These are phyloP conservation scores for Brassica hybrid DNA, from an alignment of 441 rosid genomes.

Conservation along the genomic window DNA sequence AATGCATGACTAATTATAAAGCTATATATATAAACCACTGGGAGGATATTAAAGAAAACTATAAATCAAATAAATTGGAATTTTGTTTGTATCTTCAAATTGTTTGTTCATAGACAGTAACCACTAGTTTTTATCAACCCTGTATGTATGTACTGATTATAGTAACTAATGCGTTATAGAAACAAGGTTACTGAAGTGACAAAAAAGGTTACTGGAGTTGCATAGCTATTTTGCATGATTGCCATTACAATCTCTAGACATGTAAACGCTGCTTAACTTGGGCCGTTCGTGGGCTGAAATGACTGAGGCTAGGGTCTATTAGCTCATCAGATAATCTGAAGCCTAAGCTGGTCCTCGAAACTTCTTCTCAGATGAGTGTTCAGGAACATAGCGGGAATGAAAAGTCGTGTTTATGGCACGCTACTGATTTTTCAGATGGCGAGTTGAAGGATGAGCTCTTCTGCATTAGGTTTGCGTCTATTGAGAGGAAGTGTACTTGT, in stretches of 20 bases:
- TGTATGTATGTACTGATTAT: background rate
- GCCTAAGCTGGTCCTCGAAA: conserved; percentile 23
- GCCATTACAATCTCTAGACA: background rate
- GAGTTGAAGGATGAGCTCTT: conserved; percentile 49
- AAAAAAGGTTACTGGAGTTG: background rate
- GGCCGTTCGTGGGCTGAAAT: conserved; percentile 6
- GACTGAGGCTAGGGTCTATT: background rate
- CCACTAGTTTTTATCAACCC: background rate
- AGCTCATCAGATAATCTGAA: conserved; percentile 7
- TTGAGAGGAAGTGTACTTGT: conserved; percentile 34
- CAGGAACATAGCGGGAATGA: conserved; percentile 68
- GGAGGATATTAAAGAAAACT: background rate
- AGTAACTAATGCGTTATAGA: background rate
- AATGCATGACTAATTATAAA: background rate
- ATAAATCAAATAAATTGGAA: background rate
- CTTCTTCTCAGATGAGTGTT: conserved; percentile 49
- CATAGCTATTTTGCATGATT: background rate
- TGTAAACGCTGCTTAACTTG: background rate
- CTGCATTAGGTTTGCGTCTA: conserved; percentile 36
- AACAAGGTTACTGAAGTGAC: background rate
- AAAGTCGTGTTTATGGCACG: conserved; percentile 69
- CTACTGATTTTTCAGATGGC: conserved; percentile 64
- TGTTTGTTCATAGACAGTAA: background rate
- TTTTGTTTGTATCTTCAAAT: background rate
- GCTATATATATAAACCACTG: background rate